These are phyloP conservation scores for Zygoascus bituminiphila DNA, from an alignment of 805 yeast species.

Conservation along the genomic window DNA sequence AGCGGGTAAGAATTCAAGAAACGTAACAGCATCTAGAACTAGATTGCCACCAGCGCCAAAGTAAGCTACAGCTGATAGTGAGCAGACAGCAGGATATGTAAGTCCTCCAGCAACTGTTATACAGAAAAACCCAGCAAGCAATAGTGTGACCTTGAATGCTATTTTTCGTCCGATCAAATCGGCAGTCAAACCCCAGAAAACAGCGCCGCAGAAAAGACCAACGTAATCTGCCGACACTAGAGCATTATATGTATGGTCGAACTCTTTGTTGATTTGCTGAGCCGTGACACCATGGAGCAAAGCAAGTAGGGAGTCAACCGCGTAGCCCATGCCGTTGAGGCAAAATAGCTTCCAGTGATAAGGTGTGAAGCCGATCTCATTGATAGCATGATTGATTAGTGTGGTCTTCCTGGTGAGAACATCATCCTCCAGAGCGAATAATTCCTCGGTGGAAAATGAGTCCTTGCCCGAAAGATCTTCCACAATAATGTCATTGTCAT, in stretches of 20 bases:
- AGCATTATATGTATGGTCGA: conserved; percentile 36
- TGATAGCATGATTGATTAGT: conserved; percentile 45
- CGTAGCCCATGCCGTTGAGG: conserved; percentile 50
- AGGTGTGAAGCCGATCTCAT: conserved; percentile 55
- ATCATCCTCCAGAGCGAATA: conserved; percentile 10
- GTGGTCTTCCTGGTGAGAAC: conserved; percentile 12
- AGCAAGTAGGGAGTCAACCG: conserved; percentile 45
- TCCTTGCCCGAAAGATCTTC: background rate
- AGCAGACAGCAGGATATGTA: conserved; percentile 41
- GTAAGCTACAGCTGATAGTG: conserved; percentile 38
- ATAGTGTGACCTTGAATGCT: conserved; percentile 44
- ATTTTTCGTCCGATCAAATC: conserved; percentile 47
- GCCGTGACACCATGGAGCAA: conserved; percentile 41
- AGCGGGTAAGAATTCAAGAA: conserved; percentile 45
- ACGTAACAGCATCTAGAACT: conserved; percentile 46
- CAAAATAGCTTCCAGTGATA: conserved; percentile 43
- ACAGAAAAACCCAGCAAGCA: conserved; percentile 43
- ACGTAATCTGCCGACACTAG: conserved; percentile 41
- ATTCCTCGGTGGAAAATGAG: background rate
- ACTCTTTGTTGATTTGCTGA: conserved; percentile 41
- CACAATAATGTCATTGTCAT: background rate
- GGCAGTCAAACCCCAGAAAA: conserved; percentile 50
- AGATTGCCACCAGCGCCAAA: conserved; percentile 51
- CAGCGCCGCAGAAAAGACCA: conserved; percentile 45
- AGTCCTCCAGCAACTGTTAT: conserved; percentile 47